Percentiles rank a stretch among this genome's conserved stretches.
These are phyloP conservation scores for Aphanomyces stellatus DNA, from an alignment of 352 stramenopile genomes.

Conservation along the genomic window DNA sequence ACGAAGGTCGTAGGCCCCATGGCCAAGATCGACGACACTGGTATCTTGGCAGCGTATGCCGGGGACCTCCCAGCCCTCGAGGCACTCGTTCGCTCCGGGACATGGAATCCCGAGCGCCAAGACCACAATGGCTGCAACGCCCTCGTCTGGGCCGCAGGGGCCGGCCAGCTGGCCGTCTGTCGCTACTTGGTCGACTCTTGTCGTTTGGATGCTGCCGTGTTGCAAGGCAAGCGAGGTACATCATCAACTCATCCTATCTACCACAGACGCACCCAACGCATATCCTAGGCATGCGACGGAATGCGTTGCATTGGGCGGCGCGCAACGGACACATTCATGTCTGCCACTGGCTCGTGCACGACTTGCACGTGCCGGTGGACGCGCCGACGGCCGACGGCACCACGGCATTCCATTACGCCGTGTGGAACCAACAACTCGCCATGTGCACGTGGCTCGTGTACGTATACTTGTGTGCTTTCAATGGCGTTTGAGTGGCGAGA, in stretches of 20 bases:
- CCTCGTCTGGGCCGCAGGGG: conserved; percentile 8
- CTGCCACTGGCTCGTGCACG: not conserved
- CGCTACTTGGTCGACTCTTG: not conserved
- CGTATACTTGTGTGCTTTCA: too few species aligned
- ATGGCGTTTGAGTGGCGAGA: too few species aligned
- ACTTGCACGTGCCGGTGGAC: not conserved
- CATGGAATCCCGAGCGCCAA: not conserved
- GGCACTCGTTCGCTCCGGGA: not conserved
- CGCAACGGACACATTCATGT: conserved; percentile 3
- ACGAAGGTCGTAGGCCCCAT: not conserved
- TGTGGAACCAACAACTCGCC: not conserved
- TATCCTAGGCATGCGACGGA: conserved; percentile 1
- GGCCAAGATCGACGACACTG: not conserved
- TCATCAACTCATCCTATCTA: not conserved
- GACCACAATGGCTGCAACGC: conserved; percentile 11
- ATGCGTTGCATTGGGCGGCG: conserved; percentile 8
- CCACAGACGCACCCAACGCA: not conserved
- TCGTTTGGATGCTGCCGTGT: not conserved
- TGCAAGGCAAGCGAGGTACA: conserved; percentile 11
- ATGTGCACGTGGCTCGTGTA: conserved; percentile 9
- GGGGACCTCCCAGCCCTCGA: not conserved
- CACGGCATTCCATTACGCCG: conserved; percentile 9
- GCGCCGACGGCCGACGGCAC: not conserved
- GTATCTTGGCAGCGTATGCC: not conserved
- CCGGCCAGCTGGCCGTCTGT: not conserved